These are phyloP conservation scores for Kickxella alabastrina DNA, from an alignment of 192 early-diverging fungal genomes.

Conservation along the genomic window DNA sequence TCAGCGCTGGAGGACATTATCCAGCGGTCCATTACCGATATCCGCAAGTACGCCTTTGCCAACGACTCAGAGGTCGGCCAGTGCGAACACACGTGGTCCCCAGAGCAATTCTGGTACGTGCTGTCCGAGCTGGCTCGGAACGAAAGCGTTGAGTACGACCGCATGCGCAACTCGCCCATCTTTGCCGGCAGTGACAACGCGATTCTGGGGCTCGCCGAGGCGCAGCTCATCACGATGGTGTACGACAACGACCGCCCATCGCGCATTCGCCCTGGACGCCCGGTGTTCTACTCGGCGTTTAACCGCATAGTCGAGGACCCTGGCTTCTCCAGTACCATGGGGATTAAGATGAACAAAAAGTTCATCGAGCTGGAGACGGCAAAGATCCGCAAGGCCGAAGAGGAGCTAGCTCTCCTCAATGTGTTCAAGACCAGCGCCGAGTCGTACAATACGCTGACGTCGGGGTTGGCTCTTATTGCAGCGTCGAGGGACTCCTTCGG, in stretches of 20 bases:
- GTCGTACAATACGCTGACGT: constrained; percentile 24
- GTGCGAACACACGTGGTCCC: constrained; percentile 64
- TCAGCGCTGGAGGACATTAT: constrained; percentile 86
- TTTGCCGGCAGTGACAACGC: constrained; percentile 84
- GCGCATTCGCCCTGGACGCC: constrained; percentile 75
- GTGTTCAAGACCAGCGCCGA: constrained; percentile 39
- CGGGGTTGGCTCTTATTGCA: constrained; percentile 30
- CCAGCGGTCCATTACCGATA: constrained; percentile 70
- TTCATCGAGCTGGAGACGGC: constrained; percentile 56
- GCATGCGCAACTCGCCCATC: constrained; percentile 69
- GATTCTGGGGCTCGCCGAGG: constrained; percentile 82
- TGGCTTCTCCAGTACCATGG: constrained; percentile 77
- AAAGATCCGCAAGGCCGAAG: constrained; percentile 62
- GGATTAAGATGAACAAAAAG: constrained; percentile 59
- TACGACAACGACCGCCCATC: constrained; percentile 81
- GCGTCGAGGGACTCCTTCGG: constrained; percentile 13
- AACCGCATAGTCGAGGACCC: constrained; percentile 64
- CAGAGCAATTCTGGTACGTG: constrained; percentile 89
- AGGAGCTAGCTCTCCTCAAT: constrained; percentile 56
- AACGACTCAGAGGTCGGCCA: constrained; percentile 49
- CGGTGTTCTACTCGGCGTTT: constrained; percentile 80
- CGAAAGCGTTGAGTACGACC: constrained; percentile 75
- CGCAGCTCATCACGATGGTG: constrained; percentile 77
- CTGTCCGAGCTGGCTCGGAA: constrained; percentile 63
- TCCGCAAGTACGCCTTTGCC: constrained; percentile 83